Evolutionary conservation across 1,139 yeast species (phyloP), one percentile per base, ranked within the genome.

Genomic region (Yamadazyma sp.): DNA sequence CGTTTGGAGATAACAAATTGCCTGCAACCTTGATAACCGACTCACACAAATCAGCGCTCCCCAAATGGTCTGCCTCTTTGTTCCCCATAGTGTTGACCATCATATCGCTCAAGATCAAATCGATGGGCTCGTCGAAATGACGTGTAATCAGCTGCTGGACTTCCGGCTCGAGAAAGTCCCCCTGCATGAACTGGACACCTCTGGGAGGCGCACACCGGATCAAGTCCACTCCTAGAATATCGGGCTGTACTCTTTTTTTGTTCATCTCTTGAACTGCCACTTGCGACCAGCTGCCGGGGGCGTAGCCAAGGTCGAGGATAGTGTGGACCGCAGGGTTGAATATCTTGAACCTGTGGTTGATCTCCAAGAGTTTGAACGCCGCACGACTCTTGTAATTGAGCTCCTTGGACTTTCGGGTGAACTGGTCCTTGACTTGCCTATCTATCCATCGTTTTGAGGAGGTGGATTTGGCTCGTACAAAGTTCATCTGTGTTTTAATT

Each of bases 321-420:
- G 83, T 79, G 50, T 65, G 69, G 2, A 65, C 46, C 6, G 44
- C 43, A 6, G 75, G 69, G 40, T 64, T 64, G 58, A 92, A 81
- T 2, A 92, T 47, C 22, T 68, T 64, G 60, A 72, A 84, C 54
- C 76, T 79, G 23, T 79, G 69, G 56, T 89, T 81, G 25, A 92
- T 70, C 56, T 84, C 88, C 16, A 81, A 58, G 31, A 92, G 67
- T 56, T 92, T 92, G 65, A 79, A 91, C 0, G 98, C 98, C 0
- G 98, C 98, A 36, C 98, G 65, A 2, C 97, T 88, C 50, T 83
- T 74, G 50, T 77, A 78, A 43, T 85, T 77, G 37, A 75, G 73
- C 9, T 66, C 64, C 53, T 77, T 81, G 4, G 96, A 89, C 47
- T 81, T 81, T 39, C 75, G 70, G 3, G 88, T 73, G 58, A 71